Evolutionary conservation across 768 basidiomycete species (phyloP), one percentile per base, ranked within the genome.

Genomic region (Lactarius deliciosus): DNA sequence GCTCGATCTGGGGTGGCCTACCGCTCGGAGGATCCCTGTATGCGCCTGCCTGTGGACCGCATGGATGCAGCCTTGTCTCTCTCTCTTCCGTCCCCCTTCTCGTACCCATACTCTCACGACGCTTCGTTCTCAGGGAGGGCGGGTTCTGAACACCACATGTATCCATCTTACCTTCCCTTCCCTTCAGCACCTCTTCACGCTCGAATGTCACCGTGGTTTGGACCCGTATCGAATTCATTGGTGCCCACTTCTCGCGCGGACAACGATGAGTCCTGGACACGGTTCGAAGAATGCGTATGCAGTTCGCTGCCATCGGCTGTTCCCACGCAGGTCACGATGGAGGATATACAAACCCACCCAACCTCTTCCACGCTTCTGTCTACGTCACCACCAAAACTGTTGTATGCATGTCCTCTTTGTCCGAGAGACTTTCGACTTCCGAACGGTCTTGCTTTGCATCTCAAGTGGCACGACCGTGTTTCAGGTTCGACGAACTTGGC

Each of bases 391-490:
- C 61, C 45, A 36, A 63, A 34, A 18, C 34, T 58, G 25, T 18
- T 65, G 43, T 65, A 64, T 69, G 53, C 68, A 13, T 70, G 69
- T 36, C 69, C 61, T 30, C 69, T 63, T 32, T 70, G 69, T 50
- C 55, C 58, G 54, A 41, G 69, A 16, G 60, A 57, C 36, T 70
- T 70, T 54, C 55, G 64, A 50, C 60, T 70, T 38, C 68, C 69
- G 13, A 70, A 70, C 20, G 69, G 69, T 2, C 69, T 70, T 34
- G 67, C 69, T 16, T 64, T 70, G 60, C 69, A 70, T 25, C 59
- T 70, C 28, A 69, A 69, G 54, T 70, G 69, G 69, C 69, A 70
- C 60, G 66, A 69, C 41, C 69, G 69, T n/a, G 55, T 60, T 20
- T 62, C 41, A 1, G 30, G 15, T 30, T 50, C 43, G 25, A 38